Evolutionary conservation across 2,329 filamentous ascomycete genomes (phyloP).

Genomic region (Hymenoscyphus occultus): DNA sequence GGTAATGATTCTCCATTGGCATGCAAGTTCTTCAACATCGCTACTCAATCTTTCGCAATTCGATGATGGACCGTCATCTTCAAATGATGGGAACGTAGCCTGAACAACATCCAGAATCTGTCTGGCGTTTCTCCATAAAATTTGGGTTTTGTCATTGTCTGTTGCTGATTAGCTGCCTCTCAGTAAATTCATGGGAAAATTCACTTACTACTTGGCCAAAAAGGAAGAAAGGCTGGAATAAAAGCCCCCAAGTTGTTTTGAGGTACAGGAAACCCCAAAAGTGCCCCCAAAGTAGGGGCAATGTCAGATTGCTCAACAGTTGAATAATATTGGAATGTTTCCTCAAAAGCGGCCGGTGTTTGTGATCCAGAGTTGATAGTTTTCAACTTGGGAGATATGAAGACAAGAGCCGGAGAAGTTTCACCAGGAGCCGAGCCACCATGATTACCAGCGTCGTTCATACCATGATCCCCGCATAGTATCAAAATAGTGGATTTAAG

Average conservation of each 20-base stretch:
- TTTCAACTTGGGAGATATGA: slow-evolving; percentile 80
- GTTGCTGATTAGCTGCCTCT: slow-evolving; percentile 18
- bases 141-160: slow-evolving; percentile 56
- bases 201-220: slow-evolving; percentile 66
- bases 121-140: slow-evolving; percentile 73
- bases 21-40: slow-evolving; percentile 58
- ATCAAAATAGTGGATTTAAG: slow-evolving; percentile 78
- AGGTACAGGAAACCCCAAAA: slow-evolving; percentile 84
- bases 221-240: slow-evolving; percentile 71
- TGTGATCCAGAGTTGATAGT: slow-evolving; percentile 44
- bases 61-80: slow-evolving; percentile 30
- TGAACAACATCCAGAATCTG: slow-evolving; percentile 78
- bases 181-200: neutral
- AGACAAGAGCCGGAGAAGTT: slow-evolving; percentile 88
- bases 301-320: slow-evolving; percentile 93
- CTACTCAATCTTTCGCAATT: slow-evolving; percentile 26
- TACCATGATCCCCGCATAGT: slow-evolving; percentile 92
- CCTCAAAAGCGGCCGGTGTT: slow-evolving; percentile 56
- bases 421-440: slow-evolving; percentile 91
- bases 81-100: slow-evolving; percentile 64
- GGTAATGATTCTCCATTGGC: slow-evolving; percentile 58
- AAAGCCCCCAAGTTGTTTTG: slow-evolving; percentile 88
- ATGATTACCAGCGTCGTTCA: slow-evolving; percentile 98
- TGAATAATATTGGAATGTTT: slow-evolving; percentile 80
- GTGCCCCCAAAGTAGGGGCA: slow-evolving; percentile 79